Conservation (phyloP, 2,329 filamentous ascomycete genomes). For the Trichoderma sp. region DNA sequence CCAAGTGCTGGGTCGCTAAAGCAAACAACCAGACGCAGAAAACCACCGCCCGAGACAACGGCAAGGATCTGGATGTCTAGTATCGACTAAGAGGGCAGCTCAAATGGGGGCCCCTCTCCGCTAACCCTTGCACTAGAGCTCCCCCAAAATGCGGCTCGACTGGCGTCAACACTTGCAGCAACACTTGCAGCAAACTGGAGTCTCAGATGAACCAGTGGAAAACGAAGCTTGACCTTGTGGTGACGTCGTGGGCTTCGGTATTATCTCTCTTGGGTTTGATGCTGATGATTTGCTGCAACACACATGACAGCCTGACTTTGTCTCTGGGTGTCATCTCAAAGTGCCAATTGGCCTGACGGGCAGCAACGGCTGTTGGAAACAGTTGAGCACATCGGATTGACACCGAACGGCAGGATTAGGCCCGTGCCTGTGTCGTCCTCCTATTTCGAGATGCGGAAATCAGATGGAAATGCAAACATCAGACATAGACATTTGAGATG, state of each 20-base stretch:
- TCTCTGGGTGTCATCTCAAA: background rate
- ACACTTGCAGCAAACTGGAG: background rate
- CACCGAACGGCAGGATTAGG: background rate
- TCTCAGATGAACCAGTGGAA: background rate
- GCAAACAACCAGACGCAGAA: background rate
- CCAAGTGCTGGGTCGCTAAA: background rate
- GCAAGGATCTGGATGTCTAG: background rate
- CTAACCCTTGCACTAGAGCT: background rate
- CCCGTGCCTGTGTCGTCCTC: background rate
- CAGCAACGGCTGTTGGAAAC: background rate
- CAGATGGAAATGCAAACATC: too few species aligned
- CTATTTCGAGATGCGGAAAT: background rate
- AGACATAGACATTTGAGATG: background rate
- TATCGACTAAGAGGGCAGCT: background rate
- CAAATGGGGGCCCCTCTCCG: background rate
- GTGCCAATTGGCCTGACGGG: background rate
- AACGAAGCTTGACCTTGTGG: background rate
- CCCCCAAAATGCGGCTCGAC: background rate
- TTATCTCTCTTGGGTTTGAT: background rate
- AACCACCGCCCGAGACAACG: background rate
- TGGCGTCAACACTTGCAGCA: background rate
- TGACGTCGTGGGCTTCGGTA: background rate
- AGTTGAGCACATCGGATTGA: background rate
- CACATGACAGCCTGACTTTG: background rate
- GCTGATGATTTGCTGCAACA: background rate